A percentile compares a stretch with the other conserved stretches of the same genome.
Evolutionary conservation across 2,329 filamentous ascomycete genomes (phyloP).

Genomic region (Colletotrichum falcatum): DNA sequence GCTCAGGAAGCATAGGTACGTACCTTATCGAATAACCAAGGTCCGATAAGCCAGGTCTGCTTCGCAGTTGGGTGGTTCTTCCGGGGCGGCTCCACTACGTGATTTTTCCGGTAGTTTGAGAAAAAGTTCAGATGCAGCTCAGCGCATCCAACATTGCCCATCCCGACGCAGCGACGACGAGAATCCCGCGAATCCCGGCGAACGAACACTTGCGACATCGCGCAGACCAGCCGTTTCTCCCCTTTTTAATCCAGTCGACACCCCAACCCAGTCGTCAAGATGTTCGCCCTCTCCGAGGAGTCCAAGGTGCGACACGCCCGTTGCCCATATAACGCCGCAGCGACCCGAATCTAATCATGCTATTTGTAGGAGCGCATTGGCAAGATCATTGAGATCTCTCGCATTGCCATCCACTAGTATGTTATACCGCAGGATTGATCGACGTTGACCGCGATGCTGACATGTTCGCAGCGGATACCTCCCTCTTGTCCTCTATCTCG

Average conservation of each 20-base stretch:
- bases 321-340: constrained; percentile 8
- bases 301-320: constrained; percentile 77
- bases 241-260: neutral
- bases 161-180: constrained; percentile 37
- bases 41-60: constrained; percentile 26
- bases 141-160: constrained; percentile 29
- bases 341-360: constrained; percentile 20
- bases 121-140: constrained; percentile 38
- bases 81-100: constrained; percentile 28
- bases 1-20: constrained; percentile 28
- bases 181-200: constrained; percentile 31
- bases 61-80: constrained; percentile 29
- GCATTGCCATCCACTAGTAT: constrained; percentile 96
- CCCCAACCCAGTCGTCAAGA: constrained; percentile 50
- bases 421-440: constrained; percentile 47
- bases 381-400: constrained; percentile 94
- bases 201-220: constrained; percentile 9
- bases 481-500: constrained; percentile 95
- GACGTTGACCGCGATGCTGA: constrained; percentile 49
- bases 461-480: constrained; percentile 81
- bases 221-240: neutral
- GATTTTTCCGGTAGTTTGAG: constrained; percentile 34
- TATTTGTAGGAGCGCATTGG: constrained; percentile 88
- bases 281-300: constrained; percentile 88
- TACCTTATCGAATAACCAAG: constrained; percentile 24